Evolutionary conservation across 2,329 filamentous ascomycete genomes (phyloP), one percentile per base, ranked within the genome.

Genomic region (Colletotrichum chlorophyti): DNA sequence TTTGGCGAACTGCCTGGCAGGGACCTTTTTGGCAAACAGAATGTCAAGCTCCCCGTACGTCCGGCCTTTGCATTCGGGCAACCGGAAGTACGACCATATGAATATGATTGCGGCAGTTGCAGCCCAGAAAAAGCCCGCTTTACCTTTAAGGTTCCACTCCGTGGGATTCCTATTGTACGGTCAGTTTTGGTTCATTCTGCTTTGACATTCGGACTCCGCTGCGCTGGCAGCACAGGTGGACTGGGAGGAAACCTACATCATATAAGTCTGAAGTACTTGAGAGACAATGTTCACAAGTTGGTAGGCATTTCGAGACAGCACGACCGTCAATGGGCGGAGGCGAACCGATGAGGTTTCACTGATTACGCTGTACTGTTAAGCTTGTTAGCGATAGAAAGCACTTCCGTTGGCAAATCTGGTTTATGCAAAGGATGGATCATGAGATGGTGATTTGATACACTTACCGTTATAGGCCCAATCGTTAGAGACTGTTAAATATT

Each of bases 11-110:
- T 77, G 71, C 6, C 76, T 70, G 3, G 77, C 74, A 3, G 73
- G 60, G 4, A 75, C 68, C 31, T 65, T 67, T n/a, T 69, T 69
- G 37, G 77, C 74, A 65, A 85, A 85, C 37, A 86, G 65, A 10
- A 79, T 71, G 50, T 84, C 82, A 1, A 85, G 72, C 68, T 85
- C 81, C 63, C 81, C 80, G 41, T 82, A 79, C 0, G 79, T 80
- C 19, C 79, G 74, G 3, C 74, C 78, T 37, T 78, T 79, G 1
- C 80, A 78, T 67, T 85, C 83, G 5, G 80, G 81, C 7, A 83
- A 68, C 17, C 77, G 79, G 65, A 81, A 82, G 62, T 72, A 83
- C 1, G 78, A 74, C 74, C 83, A 86, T 1, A 76, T 64, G 4
- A 82, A 73, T 19, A 78, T 71, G 6, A 76, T 53, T 17, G 79